Base-by-base conservation (phyloP, 768 basidiomycete species). In the Serendipita sp. region DNA sequence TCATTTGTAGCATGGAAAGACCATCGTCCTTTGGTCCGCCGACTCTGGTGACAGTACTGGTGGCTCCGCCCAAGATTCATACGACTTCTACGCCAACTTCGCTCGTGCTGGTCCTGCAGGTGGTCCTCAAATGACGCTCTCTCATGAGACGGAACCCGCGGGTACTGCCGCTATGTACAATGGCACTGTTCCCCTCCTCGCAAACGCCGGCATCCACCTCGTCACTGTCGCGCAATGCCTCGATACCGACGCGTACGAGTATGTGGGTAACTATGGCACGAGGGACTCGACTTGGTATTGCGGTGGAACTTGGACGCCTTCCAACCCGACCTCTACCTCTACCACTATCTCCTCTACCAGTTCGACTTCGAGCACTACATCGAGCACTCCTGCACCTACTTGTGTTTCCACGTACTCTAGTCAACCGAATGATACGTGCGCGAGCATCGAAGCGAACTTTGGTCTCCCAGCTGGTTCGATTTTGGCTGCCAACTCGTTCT, bases 21-120 rank as follows among this genome's bases (percentile, higher is more conserved):
- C 56, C 11, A 60, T 60, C 32, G 56, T 60, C 10, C 56, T 60
- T 28, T 60, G 56, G 56, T 60, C 56, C 10, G 56, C 16, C 56
- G 56, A 60, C 35, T 60, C 56, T 60, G 56, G 56, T 4, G 56
- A 60, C n/a, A 28, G 24, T 10, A 60, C 56, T 4, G 56, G 56
- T 35, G 56, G 56, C 56, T 24, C 56, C 5, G 34, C 56, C 24
- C 16, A 60, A 11, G 16, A 60, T 8, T 32, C 28, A 10, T 28
- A 28, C 56, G n/a, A 60, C 56, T 60, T 60, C 2, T 60, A 60
- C 34, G 35, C 24, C n/a, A 28, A 8, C 16, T 60, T 60, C 34
- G 56, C 56, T 35, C 4, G 13, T 35, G 56, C 24, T 10, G 16
- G 16, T 4, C 56, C 56, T 11, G 38, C 7, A 5, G 35, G 34